Evolutionary conservation across 2,329 filamentous ascomycete genomes (phyloP), one percentile per base, ranked within the genome.

Genomic region (Fusarium anguioides): DNA sequence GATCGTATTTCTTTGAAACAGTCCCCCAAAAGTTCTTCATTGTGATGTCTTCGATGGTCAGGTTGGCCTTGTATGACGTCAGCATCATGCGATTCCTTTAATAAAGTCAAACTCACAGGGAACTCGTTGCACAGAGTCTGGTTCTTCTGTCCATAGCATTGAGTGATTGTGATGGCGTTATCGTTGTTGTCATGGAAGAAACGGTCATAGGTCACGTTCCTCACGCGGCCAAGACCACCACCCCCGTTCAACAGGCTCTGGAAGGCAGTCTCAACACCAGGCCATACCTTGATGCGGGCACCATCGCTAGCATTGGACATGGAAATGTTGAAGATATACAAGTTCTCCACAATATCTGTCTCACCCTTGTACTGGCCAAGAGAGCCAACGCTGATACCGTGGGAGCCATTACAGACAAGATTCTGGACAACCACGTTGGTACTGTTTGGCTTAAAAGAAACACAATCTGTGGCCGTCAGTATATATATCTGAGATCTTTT

Each of bases 221-320:
- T 82, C 44, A 92, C 89, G 36, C 81, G 79, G 24, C 89, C 72
- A 2, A 73, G 68, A 20, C 72, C 72, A 6, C 72, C 89, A n/a
- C 89, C 89, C 8, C 89, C 89, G 70, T 86, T 86, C 6, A 90
- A 77, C 0, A 83, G 82, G 3, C 85, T 82, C 6, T 80, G 68
- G 18, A 83, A 74, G 5, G 37, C 24, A 1, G 60, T 71, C 21
- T 67, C 64, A 4, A 70, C 55, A 8, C 87, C 87, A 0, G 89
- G 89, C 90, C 89, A 92, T 54, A 91, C 89, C 77, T 92, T 92
- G 79, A 93, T 91, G 60, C 90, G 86, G 1, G 89, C 90, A 27
- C 87, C 89, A 66, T 91, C 87, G 51, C 85, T 80, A 4, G 86
- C 84, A 69, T 89, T 87, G 51, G 81, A 81, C 83, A 89, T 86